Evolutionary conservation across 768 basidiomycete species (phyloP).

Genomic region (Leccinum uliginosum): DNA sequence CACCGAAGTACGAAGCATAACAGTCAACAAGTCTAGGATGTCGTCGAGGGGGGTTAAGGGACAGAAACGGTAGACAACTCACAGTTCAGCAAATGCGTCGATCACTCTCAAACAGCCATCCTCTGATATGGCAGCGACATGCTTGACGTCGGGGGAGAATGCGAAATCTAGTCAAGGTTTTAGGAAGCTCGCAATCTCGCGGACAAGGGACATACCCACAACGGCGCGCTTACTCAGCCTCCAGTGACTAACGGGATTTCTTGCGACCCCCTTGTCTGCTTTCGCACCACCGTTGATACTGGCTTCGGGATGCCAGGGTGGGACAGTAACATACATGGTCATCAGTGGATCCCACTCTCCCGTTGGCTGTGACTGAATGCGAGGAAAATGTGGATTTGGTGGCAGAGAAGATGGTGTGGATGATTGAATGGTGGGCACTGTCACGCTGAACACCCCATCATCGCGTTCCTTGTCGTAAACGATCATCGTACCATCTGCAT

Average conservation of each 20-base stretch:
- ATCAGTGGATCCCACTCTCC: slow-evolving; percentile 74
- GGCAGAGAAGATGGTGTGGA: slow-evolving; percentile 27
- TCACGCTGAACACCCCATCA: slow-evolving; percentile 69
- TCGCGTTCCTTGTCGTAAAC: slow-evolving; percentile 91
- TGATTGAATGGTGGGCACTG: slow-evolving; percentile 40
- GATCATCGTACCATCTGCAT: slow-evolving; percentile 85
- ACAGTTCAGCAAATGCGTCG: slow-evolving; percentile 86
- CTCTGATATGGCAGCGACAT: slow-evolving; percentile 86
- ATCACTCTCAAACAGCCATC: slow-evolving; percentile 90
- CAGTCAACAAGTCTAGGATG: slow-evolving; percentile 77
- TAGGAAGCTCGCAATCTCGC: not conserved
- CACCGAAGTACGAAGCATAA: slow-evolving; percentile 93
- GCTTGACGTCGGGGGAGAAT: slow-evolving; percentile 90
- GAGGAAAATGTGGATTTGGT: slow-evolving; percentile 26
- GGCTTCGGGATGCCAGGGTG: slow-evolving; percentile 77
- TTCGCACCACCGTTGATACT: slow-evolving; percentile 28
- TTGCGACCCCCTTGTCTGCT: slow-evolving; percentile 63
- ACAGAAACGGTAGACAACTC: slow-evolving; percentile 22
- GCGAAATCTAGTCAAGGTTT: slow-evolving; percentile 61
- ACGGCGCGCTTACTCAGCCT: slow-evolving; percentile 66
- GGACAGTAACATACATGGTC: slow-evolving; percentile 74
- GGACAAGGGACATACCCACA: slow-evolving; percentile 49
- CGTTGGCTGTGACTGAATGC: slow-evolving; percentile 20
- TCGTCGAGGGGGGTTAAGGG: slow-evolving; percentile 4
- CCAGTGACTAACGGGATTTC: slow-evolving; percentile 93